Conservation (phyloP, 2,329 filamentous ascomycete species). For the Diplocarpon rosae region DNA sequence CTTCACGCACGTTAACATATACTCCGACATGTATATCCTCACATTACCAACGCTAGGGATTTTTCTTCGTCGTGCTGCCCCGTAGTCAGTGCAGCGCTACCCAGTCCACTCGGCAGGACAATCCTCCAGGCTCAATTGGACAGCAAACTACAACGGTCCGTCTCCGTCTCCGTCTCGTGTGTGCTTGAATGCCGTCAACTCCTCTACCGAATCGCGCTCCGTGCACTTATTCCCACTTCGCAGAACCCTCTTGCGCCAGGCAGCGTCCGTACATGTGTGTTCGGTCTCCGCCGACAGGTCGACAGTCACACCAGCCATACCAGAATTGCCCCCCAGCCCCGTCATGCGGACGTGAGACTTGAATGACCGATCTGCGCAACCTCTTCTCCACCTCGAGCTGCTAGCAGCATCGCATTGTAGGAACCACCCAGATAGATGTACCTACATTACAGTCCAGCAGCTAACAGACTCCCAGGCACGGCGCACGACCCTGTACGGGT, state of each 20-base stretch:
- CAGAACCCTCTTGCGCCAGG: too few species aligned
- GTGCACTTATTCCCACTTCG: slow-evolving; percentile 12
- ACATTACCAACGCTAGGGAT: too few species aligned
- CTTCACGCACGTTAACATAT: too few species aligned
- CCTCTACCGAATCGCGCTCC: slow-evolving; percentile 15
- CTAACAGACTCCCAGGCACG: slow-evolving; percentile 11
- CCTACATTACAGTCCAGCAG: slow-evolving; percentile 3
- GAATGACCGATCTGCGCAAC: not conserved
- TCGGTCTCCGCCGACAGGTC: too few species aligned
- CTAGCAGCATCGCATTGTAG: not conserved
- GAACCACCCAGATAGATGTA: slow-evolving; percentile 6
- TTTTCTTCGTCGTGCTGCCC: too few species aligned
- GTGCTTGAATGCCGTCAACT: slow-evolving; percentile 7
- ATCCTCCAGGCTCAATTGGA: not conserved
- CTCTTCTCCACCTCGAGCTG: not conserved
- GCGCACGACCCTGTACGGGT: slow-evolving; percentile 14
- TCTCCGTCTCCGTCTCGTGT: slow-evolving; percentile 2
- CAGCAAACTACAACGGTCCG: slow-evolving; percentile 8
- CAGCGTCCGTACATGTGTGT: too few species aligned
- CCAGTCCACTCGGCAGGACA: too few species aligned
- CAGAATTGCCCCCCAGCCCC: slow-evolving; percentile 11
- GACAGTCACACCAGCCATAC: slow-evolving; percentile 4
- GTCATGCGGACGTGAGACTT: slow-evolving; percentile 8
- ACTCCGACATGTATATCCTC: too few species aligned
- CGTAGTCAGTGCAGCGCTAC: too few species aligned